phyloP scores from a whole-genome alignment of 2,329 filamentous ascomycete genomes.

The Pseudogymnoascus sp. region DNA sequence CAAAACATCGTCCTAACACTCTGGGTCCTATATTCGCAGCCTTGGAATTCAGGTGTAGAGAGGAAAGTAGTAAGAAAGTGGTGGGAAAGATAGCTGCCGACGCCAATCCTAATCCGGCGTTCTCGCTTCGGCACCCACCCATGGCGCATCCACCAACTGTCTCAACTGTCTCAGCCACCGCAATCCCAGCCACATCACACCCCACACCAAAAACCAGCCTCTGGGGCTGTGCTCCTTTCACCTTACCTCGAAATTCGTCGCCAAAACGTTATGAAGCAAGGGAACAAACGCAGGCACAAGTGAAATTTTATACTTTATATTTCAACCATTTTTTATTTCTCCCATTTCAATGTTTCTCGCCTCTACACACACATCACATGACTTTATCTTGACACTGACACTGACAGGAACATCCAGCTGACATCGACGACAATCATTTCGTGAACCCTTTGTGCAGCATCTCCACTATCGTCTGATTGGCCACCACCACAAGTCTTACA shows the following conservation, averaged over 20 bases:
- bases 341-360: not conserved
- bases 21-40: not conserved
- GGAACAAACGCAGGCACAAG: not conserved
- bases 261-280: not conserved
- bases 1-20: not conserved
- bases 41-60: not conserved
- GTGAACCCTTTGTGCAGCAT: not conserved
- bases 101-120: not conserved
- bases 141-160: not conserved
- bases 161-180: not conserved
- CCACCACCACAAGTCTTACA: not conserved
- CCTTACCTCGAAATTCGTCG: not conserved
- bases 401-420: not conserved
- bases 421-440: not conserved
- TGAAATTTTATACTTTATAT: not conserved
- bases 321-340: not conserved
- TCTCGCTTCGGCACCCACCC: not conserved
- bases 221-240: not conserved
- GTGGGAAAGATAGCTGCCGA: not conserved
- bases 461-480: conserved; percentile 1
- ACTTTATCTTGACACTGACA: not conserved
- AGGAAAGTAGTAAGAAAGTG: not conserved
- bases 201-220: not conserved
- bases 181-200: not conserved
- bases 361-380: not conserved